Evolutionary conservation across 164 flowering plant species (phyloP), one percentile per base, ranked within the genome.

Genomic region (Macadamia tetraphylla): DNA sequence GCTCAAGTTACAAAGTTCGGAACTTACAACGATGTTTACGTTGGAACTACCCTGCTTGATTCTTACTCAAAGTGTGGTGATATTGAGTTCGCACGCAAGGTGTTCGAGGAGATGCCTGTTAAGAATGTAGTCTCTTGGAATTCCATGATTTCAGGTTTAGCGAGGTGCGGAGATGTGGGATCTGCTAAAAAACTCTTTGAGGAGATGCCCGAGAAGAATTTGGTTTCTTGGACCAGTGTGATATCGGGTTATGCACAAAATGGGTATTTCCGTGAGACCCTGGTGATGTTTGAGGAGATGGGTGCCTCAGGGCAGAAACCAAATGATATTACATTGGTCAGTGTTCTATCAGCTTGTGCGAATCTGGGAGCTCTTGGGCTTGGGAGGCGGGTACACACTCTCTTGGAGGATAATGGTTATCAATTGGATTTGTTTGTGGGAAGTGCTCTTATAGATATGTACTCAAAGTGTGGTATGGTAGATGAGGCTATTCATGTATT

Each of bases 331-430:
- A 76, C 75, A 12, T 10, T 76, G 55, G 71, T 66, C 12, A 72
- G 79, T 69, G 79, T 76, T 68, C 44, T 76, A 11, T 72, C 79
- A 12, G 72, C 75, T 18, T 76, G 79, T 58, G 79, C 73, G 18
- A 65, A 69, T 72, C 58, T 76, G 63, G 79, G 79, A 35, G 73
- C 75, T 15, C 75, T 72, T 65, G 73, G 55, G 15, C 32, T 69
- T 14, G 79, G 79, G 35, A 68, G 35, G 62, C 62, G 53, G 70
- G 53, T 72, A 9, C 79, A 66, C 69, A 11, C 51, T 35, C 72
- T 65, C 58, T 57, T 76, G 73, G 64, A 56, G 63, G 67, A 57
- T 55, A 69, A 69, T 43, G 67, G 66, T 32, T 72, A 40, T 58
- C 58, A n/a, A 9, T 62, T 72, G 65, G 66, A 72, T 65, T 13